Percentiles rank a stretch among this genome's conserved stretches.
phyloP scores from a whole-genome alignment of 1,284 basidiomycete genomes.

The Schizophyllum amplum region DNA sequence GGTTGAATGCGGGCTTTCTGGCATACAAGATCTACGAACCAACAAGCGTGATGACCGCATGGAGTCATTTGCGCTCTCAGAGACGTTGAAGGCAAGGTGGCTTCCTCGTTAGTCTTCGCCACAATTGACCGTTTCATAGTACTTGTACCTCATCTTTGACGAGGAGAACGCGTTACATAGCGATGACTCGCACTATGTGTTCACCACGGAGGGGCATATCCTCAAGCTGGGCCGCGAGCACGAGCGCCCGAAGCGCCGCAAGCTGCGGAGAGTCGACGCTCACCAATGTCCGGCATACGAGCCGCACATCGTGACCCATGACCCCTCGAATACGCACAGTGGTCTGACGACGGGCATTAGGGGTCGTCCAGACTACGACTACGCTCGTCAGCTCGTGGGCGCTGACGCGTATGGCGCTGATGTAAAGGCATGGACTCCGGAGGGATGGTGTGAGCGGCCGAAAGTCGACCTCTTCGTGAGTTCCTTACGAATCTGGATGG shows the following conservation, averaged over 20 bases:
- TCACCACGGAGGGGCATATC: constrained; percentile 93
- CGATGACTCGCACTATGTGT: constrained; percentile 77
- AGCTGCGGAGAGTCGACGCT: constrained; percentile 56
- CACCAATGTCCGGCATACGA: constrained; percentile 69
- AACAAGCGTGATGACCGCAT: constrained; percentile 84
- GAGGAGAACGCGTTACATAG: constrained; percentile 69
- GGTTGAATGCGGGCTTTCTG: constrained; percentile 79
- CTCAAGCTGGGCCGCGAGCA: constrained; percentile 53
- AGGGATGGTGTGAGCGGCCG: constrained; percentile 70
- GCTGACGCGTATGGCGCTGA: constrained; percentile 41
- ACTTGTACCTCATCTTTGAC: constrained; percentile 88
- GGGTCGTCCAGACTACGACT: constrained; percentile 69
- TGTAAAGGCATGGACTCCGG: constrained; percentile 47
- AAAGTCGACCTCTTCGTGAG: constrained; percentile 66
- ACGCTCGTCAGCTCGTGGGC: constrained; percentile 62
- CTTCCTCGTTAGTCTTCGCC: constrained; percentile 1
- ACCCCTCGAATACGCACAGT: constrained; percentile 22
- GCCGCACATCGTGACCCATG: constrained; percentile 29
- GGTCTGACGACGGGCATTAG: constrained; percentile 64
- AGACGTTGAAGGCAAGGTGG: constrained; percentile 72
- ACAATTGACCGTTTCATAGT: constrained; percentile 36
- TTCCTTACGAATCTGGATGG: constrained; percentile 10
- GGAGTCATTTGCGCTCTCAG: constrained; percentile 89
- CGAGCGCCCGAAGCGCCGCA: constrained; percentile 49
- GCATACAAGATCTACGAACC: constrained; percentile 71